phyloP scores from a whole-genome alignment of 768 basidiomycete genomes.

The Suillus luteus region DNA sequence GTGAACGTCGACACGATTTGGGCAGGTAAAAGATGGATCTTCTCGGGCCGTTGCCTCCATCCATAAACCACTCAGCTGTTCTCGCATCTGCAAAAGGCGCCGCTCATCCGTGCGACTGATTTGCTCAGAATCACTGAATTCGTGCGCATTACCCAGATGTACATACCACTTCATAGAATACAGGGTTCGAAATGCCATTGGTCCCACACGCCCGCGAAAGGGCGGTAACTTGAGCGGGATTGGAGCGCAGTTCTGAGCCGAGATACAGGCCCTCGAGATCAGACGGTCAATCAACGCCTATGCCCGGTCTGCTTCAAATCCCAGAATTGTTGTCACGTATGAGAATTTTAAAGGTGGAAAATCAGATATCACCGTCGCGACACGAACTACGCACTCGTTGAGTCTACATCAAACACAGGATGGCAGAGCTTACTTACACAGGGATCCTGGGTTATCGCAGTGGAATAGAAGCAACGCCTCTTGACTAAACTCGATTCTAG shows the following conservation, averaged over 20 bases:
- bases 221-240: slow-evolving; percentile 24
- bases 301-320: neutral
- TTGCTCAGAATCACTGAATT: neutral
- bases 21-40: slow-evolving; percentile 4
- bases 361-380: no score
- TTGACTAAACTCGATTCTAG: neutral
- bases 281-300: neutral
- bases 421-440: neutral
- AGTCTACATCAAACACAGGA: no score
- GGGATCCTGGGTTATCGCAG: neutral
- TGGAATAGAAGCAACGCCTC: neutral
- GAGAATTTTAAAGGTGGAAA: neutral
- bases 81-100: neutral
- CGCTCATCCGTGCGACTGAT: neutral
- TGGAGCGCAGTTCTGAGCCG: neutral
- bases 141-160: slow-evolving; percentile 6
- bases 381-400: no score
- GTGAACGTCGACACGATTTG: neutral
- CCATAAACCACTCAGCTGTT: slow-evolving; percentile 1
- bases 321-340: neutral
- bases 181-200: slow-evolving; percentile 33
- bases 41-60: neutral
- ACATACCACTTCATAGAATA: slow-evolving; percentile 41
- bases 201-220: slow-evolving; percentile 34
- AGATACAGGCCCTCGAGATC: neutral